Evolutionary conservation across 2,329 filamentous ascomycete genomes (phyloP), one percentile per base, ranked within the genome.

Genomic region (Ascochyta clinopodiicola): DNA sequence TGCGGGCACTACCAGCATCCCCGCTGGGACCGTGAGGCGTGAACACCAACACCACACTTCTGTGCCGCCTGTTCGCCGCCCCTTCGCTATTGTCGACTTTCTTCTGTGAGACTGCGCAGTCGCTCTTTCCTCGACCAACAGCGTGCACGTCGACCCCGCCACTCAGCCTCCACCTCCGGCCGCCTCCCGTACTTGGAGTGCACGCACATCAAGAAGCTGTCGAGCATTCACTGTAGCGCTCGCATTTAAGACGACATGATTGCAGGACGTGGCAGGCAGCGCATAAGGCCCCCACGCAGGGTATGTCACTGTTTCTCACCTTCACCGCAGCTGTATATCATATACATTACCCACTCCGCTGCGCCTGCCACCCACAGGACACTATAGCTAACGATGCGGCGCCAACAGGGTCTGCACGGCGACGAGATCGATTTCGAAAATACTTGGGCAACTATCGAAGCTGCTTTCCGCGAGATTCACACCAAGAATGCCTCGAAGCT

Each of bases 401-500:
- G 7, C 21, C 43, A 12, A 52, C 67, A 89, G 86, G 84, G 84
- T 53, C 74, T 87, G 21, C 81, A 80, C 55, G 83, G 80, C 57
- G 86, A 88, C 62, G 81, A 83, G 9, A 82, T 89, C 66, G 91
- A 96, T 63, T 96, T 96, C 71, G 90, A 96, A n/a, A 81, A 85
- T 2, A 90, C 88, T 65, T 99, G 95, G 95, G 81, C 82, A 13
- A 86, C 87, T 39, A 85, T 99, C 7, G 82, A 87, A 40, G 84
- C 87, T 43, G 92, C 94, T 4, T 85, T 99, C 47, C 82, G 81
- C 52, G 91, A 96, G 71, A 98, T 99, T 45, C 93, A 98, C 78
- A 90, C 87, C 54, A 93, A 96, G 74, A 95, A 96, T 73, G 92
- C 92, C 57, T 96, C 92, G 9, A 83, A 84, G 15, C 85, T 99